A percentile compares a stretch with the other conserved stretches of the same genome.
Evolutionary conservation across 139 green algal genomes (phyloP).

Genomic region (Coelastrella sp.): DNA sequence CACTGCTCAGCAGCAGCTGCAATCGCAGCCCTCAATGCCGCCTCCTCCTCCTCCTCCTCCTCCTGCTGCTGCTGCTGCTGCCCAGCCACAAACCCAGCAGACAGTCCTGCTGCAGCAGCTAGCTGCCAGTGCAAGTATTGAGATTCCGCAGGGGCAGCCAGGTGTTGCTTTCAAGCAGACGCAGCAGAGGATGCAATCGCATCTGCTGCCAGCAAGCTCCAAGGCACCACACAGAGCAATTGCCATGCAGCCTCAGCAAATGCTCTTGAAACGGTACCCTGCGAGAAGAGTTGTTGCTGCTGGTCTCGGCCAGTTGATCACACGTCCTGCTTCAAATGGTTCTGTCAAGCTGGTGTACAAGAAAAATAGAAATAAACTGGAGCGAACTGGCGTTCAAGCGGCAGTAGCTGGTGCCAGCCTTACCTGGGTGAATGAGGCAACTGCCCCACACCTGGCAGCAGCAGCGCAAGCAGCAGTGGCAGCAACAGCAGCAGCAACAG

Average conservation of each 20-base stretch:
- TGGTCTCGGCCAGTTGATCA: background rate
- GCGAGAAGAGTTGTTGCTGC: background rate
- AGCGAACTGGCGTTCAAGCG: constrained; percentile 23
- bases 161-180: background rate
- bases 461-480: constrained; percentile 30
- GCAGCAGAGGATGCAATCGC: background rate
- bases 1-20: background rate
- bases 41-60: background rate
- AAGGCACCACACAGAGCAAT: background rate
- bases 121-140: background rate
- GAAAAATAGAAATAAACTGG: constrained; percentile 28
- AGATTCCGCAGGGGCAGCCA: background rate
- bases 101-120: background rate
- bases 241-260: background rate
- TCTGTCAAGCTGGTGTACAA: constrained; percentile 23
- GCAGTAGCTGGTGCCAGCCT: constrained; percentile 17
- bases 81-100: background rate
- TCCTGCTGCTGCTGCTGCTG: background rate
- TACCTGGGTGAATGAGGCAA: constrained; percentile 33
- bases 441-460: background rate
- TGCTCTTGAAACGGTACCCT: too few relatives aligned
- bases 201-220: background rate
- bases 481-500: background rate
- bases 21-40: background rate
- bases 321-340: background rate